Evolutionary conservation across 345 rosid species (phyloP).

Genomic region (Erucastrum elatum): DNA sequence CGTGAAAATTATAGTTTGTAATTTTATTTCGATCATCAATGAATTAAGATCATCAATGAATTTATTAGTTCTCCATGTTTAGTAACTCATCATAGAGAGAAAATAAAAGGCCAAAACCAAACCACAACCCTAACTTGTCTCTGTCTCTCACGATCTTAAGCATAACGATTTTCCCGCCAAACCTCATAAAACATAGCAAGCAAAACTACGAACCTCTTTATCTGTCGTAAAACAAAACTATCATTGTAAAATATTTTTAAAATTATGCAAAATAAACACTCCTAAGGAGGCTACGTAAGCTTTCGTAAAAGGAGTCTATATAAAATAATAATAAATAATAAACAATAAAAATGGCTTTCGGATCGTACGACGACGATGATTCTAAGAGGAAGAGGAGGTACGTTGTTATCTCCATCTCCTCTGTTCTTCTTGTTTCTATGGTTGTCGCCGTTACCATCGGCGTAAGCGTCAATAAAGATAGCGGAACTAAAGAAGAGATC

Average conservation of each 20-base stretch:
- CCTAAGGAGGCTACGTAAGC: conserved; percentile 39
- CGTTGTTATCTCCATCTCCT: conserved; percentile 43
- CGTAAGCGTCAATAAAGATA: conserved; percentile 15
- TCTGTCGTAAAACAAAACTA: conserved; percentile 24
- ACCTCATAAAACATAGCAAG: conserved; percentile 25
- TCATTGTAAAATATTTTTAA: conserved; percentile 14
- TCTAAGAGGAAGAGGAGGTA: conserved; percentile 47
- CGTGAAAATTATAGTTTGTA: not conserved
- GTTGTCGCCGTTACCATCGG: conserved; percentile 56
- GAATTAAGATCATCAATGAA: not conserved
- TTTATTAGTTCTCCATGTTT: conserved; percentile 18
- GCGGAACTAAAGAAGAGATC: not conserved
- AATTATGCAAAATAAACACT: conserved; percentile 19
- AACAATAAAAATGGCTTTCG: conserved; percentile 17
- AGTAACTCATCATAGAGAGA: not conserved
- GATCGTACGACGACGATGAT: conserved; percentile 18
- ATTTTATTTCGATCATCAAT: not conserved
- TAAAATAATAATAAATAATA: not conserved
- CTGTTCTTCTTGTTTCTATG: conserved; percentile 53
- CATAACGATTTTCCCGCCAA: conserved; percentile 28
- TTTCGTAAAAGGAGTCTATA: conserved; percentile 21
- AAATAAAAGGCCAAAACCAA: not conserved
- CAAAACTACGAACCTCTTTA: conserved; percentile 22
- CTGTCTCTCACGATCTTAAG: not conserved
- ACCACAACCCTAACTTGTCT: conserved; percentile 29